Evolutionary conservation across 2,329 filamentous ascomycete genomes (phyloP).

Genomic region (Microcyclosporella mali): DNA sequence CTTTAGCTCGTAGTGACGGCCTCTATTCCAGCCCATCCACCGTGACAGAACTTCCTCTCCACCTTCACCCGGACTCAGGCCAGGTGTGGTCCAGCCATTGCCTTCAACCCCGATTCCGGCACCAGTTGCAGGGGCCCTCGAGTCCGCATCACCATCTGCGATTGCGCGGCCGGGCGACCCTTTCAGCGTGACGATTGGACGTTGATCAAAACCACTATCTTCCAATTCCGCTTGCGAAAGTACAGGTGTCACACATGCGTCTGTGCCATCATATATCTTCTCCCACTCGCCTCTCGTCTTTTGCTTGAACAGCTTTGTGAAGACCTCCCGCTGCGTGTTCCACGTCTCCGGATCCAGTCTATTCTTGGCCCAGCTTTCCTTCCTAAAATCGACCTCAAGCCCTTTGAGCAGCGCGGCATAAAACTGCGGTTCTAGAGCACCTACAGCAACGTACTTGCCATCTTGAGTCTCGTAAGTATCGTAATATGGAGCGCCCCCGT

Average conservation of each 20-base stretch:
- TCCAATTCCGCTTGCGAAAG: conserved; percentile 69
- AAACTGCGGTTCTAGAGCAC: conserved; percentile 83
- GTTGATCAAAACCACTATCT: conserved; percentile 57
- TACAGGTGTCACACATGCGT: conserved; percentile 89
- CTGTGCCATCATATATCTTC: conserved; percentile 74
- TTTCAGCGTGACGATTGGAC: conserved; percentile 62
- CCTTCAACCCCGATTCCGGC: conserved; percentile 62
- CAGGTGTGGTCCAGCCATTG: conserved; percentile 57
- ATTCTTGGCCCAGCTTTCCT: conserved; percentile 38
- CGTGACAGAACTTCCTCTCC: conserved; percentile 61
- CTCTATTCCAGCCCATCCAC: conserved; percentile 75
- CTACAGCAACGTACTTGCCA: conserved; percentile 73
- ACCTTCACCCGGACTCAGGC: conserved; percentile 61
- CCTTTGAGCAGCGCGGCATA: conserved; percentile 63
- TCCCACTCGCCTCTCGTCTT: conserved; percentile 80
- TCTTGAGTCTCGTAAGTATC: conserved; percentile 82
- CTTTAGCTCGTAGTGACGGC: conserved; percentile 62
- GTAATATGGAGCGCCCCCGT: conserved; percentile 83
- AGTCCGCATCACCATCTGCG: conserved; percentile 41
- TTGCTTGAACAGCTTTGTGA: conserved; percentile 58
- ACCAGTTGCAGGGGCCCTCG: conserved; percentile 41
- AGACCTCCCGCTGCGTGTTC: conserved; percentile 57
- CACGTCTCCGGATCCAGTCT: conserved; percentile 59
- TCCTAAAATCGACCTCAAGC: conserved; percentile 49
- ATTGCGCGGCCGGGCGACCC: conserved; percentile 64